phyloP scores from a whole-genome alignment of 2,329 filamentous ascomycete species.

The Rhexocercosporidium sp. region DNA sequence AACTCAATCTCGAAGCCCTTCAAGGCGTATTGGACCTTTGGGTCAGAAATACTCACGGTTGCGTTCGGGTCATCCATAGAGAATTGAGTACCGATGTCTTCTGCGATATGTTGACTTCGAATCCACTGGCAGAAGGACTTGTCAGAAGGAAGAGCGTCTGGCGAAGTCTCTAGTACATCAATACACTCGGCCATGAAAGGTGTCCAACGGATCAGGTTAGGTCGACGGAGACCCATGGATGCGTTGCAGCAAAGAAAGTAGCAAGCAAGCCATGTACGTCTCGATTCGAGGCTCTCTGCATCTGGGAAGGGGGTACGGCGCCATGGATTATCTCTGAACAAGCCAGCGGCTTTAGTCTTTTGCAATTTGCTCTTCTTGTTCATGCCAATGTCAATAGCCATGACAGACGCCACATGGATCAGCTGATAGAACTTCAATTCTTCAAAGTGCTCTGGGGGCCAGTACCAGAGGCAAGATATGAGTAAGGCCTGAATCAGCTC shows the following conservation, averaged over 20 bases:
- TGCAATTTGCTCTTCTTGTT: conserved; percentile 40
- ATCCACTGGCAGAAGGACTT: conserved; percentile 49
- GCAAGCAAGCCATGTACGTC: conserved; percentile 43
- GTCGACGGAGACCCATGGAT: conserved; percentile 50
- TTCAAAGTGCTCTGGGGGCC: conserved; percentile 52
- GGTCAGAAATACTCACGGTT: conserved; percentile 57
- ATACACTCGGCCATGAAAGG: conserved; percentile 52
- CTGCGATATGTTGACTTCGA: conserved; percentile 54
- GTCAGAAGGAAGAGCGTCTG: conserved; percentile 48
- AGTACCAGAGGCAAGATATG: conserved; percentile 55
- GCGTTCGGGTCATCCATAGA: conserved; percentile 52
- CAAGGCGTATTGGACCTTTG: conserved; percentile 58
- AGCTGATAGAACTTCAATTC: conserved; percentile 57
- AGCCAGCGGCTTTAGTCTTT: conserved; percentile 46
- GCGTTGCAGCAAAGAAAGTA: conserved; percentile 47
- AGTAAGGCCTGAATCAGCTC: conserved; percentile 57
- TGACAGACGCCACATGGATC: conserved; percentile 56
- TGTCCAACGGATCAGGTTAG: conserved; percentile 50
- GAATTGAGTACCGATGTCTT: conserved; percentile 61
- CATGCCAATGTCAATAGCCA: conserved; percentile 49
- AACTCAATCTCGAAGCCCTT: conserved; percentile 60
- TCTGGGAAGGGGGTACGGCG: conserved; percentile 45
- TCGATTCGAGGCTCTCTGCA: conserved; percentile 41
- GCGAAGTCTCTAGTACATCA: conserved; percentile 48
- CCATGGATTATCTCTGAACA: conserved; percentile 50